phyloP scores from a whole-genome alignment of 371 early-diverging fungal genomes.

The Lichtheimia ramosa region DNA sequence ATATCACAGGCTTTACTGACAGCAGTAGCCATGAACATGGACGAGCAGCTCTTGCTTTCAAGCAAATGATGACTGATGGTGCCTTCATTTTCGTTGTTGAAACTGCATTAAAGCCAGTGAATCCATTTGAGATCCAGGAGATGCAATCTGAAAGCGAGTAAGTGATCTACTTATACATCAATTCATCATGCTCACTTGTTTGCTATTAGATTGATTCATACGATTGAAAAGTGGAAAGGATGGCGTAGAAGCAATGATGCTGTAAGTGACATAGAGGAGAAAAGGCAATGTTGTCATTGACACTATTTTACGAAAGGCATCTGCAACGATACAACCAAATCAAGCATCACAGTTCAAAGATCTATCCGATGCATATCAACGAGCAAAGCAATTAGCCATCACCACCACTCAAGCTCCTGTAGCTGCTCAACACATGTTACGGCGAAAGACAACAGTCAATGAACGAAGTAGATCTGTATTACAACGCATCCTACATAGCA shows the following conservation, averaged over 20 bases:
- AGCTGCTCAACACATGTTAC: constrained; percentile 1
- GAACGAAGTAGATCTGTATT: neutral
- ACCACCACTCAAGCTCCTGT: constrained; percentile 1
- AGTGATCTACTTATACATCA: neutral
- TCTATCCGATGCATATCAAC: constrained; percentile 1
- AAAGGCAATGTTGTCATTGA: no score
- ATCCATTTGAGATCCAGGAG: constrained; percentile 1
- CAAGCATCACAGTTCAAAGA: neutral
- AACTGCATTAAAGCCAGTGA: neutral
- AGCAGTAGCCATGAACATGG: neutral
- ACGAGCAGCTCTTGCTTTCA: constrained; percentile 5
- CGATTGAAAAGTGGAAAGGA: no score
- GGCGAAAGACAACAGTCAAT: neutral
- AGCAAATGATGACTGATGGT: neutral
- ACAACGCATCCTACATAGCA: neutral
- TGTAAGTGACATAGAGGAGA: no score
- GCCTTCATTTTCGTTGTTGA: constrained; percentile 6
- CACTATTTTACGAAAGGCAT: no score
- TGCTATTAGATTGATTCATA: no score
- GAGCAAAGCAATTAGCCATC: constrained; percentile 1
- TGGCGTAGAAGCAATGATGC: no score
- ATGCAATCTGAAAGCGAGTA: neutral
- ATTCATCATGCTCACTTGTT: no score
- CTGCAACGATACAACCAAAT: no score
- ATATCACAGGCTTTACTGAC: neutral